Percentiles rank a stretch among this genome's conserved stretches.
Conservation (phyloP, 202 grass and related monocot genomes). For the Schoenoplectus tabernaemontani region DNA sequence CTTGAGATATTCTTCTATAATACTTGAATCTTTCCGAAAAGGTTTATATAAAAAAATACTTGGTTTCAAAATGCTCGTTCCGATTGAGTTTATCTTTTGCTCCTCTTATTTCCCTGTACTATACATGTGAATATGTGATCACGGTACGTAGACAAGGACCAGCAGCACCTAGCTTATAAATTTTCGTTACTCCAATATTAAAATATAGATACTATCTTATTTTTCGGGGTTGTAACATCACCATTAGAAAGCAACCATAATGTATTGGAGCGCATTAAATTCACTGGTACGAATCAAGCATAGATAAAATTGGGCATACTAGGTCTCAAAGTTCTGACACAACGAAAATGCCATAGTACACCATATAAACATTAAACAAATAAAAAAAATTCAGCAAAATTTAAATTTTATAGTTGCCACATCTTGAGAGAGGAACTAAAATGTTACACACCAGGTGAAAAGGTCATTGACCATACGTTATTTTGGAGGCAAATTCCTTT, state of each 20-base stretch:
- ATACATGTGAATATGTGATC: too few species aligned
- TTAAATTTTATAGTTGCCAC: background rate
- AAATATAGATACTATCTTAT: too few species aligned
- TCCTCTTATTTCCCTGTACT: background rate
- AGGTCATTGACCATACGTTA: background rate
- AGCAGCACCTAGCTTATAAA: too few species aligned
- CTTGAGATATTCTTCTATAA: background rate
- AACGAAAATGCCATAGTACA: background rate
- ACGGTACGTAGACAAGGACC: too few species aligned
- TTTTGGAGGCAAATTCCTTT: background rate
- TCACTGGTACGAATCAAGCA: background rate
- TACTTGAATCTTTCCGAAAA: background rate
- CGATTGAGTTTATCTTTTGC: background rate
- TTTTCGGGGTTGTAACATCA: too few species aligned
- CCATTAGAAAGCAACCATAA: too few species aligned
- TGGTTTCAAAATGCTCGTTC: background rate
- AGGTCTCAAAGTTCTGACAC: background rate
- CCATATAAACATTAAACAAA: background rate
- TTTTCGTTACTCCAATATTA: too few species aligned
- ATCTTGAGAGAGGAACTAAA: background rate
- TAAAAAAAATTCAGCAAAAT: background rate
- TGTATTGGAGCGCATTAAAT: too few species aligned
- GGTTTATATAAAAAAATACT: too few species aligned
- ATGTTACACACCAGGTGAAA: background rate
- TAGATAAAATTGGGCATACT: conserved; percentile 3